Base-by-base conservation (phyloP, 352 stramenopile genomes). In the Pythium biforme region DNA sequence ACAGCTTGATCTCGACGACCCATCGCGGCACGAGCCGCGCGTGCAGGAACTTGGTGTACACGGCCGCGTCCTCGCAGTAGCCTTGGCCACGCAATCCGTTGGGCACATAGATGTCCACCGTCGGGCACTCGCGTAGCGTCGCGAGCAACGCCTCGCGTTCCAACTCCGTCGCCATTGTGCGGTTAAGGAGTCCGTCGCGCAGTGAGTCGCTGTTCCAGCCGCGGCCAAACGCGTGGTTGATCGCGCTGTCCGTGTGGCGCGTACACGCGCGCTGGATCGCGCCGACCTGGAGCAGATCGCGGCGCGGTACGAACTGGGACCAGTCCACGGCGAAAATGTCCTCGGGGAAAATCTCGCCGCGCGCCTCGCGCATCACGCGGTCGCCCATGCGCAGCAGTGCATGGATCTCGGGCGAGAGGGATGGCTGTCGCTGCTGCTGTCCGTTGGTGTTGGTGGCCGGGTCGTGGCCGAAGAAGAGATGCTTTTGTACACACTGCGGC, bases 31-130 rank as follows among this genome's bases (percentile, higher is more conserved):
- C 58, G 46, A 77, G 50, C 1, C 74, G 70, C 3, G 68, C 58
- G 4, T 59, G 27, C 15, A 68, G 22, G 49, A 61, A 86, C 59
- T 88, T 88, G 33, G 72, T 63, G 57, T 90, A 92, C 2, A 67
- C 78, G 34, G 75, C 68, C 0, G 68, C 75, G 63, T 92, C 83
- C 64, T 92, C 83, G 64, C 83, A 92, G 57, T 92, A 92, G 34
- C 79, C 79, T 26, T 86, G 68, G 27, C 71, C 75, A 23, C 78
- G 66, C 23, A 86, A 55, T 0, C 65, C 58, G 0, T 41, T 62
- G 0, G 83, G 79, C 3, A 88, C 43, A 66, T 82, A 90, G 20
- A 90, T 55, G 54, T 92, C 83, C 34, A 92, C 52, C 20, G 81
- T 75, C 1, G 81, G 72, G 47, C 83, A 92, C 57, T 84, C 55